Evolutionary conservation across 2,329 filamentous ascomycete genomes (phyloP).

Genomic region (Penicillium olsonii): DNA sequence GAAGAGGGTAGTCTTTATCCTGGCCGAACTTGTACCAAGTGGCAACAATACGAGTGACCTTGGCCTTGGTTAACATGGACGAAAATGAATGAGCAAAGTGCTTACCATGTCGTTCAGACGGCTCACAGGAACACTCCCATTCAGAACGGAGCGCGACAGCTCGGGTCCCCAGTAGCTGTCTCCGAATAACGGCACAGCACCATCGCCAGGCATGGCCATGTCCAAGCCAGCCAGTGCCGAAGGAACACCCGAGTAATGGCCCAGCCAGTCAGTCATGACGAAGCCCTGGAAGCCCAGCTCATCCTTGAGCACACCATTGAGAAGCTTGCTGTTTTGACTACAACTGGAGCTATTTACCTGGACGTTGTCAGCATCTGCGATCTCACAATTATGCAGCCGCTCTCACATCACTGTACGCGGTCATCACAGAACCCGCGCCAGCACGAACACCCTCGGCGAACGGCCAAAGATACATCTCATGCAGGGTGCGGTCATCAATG

Average conservation of each 20-base stretch:
- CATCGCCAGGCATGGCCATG: conserved; percentile 70
- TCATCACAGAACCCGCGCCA: conserved; percentile 50
- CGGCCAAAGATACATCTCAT: conserved; percentile 51
- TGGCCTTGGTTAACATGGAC: neutral
- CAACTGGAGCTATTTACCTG: conserved; percentile 66
- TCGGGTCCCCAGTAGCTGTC: conserved; percentile 58
- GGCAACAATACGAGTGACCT: conserved; percentile 59
- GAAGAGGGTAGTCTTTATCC: conserved; percentile 57
- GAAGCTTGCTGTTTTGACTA: conserved; percentile 67
- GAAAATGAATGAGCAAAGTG: neutral
- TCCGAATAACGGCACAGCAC: conserved; percentile 53
- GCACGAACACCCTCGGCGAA: conserved; percentile 53
- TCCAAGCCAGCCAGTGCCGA: conserved; percentile 66
- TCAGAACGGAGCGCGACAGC: conserved; percentile 56
- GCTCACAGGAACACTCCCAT: conserved; percentile 58
- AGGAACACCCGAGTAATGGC: conserved; percentile 61
- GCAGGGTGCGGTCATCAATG: conserved; percentile 53
- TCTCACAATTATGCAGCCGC: neutral
- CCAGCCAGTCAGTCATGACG: conserved; percentile 71
- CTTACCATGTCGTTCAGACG: conserved; percentile 55
- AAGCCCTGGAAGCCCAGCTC: conserved; percentile 73
- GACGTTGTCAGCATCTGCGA: neutral
- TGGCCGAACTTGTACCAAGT: conserved; percentile 60
- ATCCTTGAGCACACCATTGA: conserved; percentile 71
- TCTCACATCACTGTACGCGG: conserved; percentile 45